Base-by-base conservation (phyloP, 495 filamentous ascomycete species). In the Evernia prunastri region DNA sequence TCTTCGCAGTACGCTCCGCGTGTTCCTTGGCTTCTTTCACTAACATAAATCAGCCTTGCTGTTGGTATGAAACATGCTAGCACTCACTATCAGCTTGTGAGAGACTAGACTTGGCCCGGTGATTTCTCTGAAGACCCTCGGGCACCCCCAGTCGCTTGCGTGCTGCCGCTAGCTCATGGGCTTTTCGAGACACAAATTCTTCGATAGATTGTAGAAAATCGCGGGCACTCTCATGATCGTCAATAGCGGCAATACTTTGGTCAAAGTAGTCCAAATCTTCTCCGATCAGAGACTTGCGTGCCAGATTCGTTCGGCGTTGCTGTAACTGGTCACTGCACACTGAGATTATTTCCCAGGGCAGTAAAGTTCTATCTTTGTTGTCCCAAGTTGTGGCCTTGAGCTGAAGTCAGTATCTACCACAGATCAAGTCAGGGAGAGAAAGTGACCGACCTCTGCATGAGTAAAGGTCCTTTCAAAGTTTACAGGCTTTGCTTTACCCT, bases 391-490 rank as follows among this genome's bases (percentile, higher is more conserved):
- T 80, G 51, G 80, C 75, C 69, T 70, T 36, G n/a, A 17, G 8
- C 29, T 40, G 1, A 33, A 13, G 15, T 69, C 42, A 69, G 61
- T 57, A 59, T 54, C 39, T 47, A 36, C 17, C 39, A 47, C 39
- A 18, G 18, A 33, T 37, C 47, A 9, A 20, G 7, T 17, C 2
- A 53, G 23, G 15, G 25, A 36, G 23, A 33, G 20, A 39, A 51
- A 54, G 69, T 27, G n/a, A 54, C 51, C 51, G 10, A 73, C 84
- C 70, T 95, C 85, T 13, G 88, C 86, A 72, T 97, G 93, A 39
- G 84, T 89, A 80, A 90, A 97, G 0, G 94, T 95, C 49, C 95
- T 84, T 42, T 93, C 88, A 70, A 97, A 97, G 70, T 96, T 82
- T 49, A 98, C 94, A 20, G 94, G 94, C 69, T 89, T 89, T 36